Evolutionary conservation across 257 asterid species (phyloP).

Genomic region (Verbascum thapsus): DNA sequence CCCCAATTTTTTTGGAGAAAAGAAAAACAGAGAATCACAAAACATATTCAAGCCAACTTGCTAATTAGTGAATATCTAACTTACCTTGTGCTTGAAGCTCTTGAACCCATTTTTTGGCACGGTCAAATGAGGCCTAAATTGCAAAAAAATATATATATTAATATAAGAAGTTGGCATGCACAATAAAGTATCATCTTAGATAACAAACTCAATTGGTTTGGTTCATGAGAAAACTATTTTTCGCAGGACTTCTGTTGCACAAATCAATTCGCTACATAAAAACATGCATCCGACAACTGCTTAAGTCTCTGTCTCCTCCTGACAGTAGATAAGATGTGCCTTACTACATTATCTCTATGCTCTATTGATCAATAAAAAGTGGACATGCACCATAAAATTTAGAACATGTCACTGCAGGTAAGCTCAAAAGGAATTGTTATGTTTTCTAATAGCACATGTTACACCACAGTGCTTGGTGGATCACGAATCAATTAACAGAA

Average conservation of each 20-base stretch:
- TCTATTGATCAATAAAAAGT: constrained; percentile 4
- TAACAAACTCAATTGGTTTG: not conserved
- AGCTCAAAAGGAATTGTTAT: not conserved
- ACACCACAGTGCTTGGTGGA: constrained; percentile 14
- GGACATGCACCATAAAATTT: constrained; percentile 1
- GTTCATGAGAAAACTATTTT: not conserved
- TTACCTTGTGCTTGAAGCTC: constrained; percentile 92
- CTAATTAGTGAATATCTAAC: constrained; percentile 17
- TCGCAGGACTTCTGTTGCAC: not conserved
- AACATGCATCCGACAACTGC: not conserved
- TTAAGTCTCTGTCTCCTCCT: not conserved
- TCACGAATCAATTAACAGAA: too few species aligned
- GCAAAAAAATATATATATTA: constrained; percentile 13
- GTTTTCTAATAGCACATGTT: not conserved
- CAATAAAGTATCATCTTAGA: constrained; percentile 10
- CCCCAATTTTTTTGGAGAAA: not conserved
- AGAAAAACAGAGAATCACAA: not conserved
- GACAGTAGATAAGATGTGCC: constrained; percentile 7
- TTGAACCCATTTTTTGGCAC: constrained; percentile 89
- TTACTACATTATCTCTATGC: not conserved
- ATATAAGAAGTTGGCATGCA: constrained; percentile 14
- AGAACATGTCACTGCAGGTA: constrained; percentile 5
- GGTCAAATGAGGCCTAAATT: constrained; percentile 73
- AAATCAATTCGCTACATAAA: not conserved
- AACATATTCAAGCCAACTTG: constrained; percentile 12